Percentiles rank a stretch among this genome's conserved stretches.
Conservation (phyloP, 1,284 basidiomycete genomes). For the Ceratobasidium sp. region DNA sequence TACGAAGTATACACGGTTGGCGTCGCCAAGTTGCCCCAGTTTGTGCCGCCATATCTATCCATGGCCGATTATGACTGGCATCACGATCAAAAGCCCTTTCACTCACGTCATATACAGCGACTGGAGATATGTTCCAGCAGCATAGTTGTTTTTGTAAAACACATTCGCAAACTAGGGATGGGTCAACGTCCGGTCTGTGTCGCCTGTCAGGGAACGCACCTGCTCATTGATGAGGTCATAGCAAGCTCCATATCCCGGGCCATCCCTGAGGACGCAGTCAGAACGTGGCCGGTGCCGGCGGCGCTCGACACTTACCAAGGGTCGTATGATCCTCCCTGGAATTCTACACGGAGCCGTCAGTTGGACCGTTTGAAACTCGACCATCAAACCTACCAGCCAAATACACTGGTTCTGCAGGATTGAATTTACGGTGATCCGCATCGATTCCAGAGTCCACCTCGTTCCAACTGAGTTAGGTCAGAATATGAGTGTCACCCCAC, state of each 20-base stretch:
- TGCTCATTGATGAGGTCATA: conserved; percentile 31
- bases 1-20: conserved; percentile 57
- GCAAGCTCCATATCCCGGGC: conserved; percentile 30
- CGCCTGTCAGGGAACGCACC: conserved; percentile 32
- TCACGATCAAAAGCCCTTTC: not conserved
- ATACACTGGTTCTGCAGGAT: conserved; percentile 36
- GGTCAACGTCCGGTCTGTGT: not conserved
- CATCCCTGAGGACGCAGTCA: conserved; percentile 47
- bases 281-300: no score
- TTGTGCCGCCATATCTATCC: conserved; percentile 56
- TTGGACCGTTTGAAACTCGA: not conserved
- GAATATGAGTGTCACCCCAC: no score
- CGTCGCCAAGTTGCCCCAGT: conserved; percentile 57
- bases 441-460: conserved; percentile 23
- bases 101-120: conserved; percentile 52
- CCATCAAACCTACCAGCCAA: conserved; percentile 16
- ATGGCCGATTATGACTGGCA: not conserved
- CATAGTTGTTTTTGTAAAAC: conserved; percentile 52
- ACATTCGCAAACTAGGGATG: conserved; percentile 33
- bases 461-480: conserved; percentile 35
- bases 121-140: conserved; percentile 52
- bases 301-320: conserved; percentile 6
- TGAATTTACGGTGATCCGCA: conserved; percentile 12
- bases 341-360: not conserved
- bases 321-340: conserved; percentile 35